Evolutionary conservation across 1,139 yeast species (phyloP).

Genomic region (Magnusiomyces sp.): DNA sequence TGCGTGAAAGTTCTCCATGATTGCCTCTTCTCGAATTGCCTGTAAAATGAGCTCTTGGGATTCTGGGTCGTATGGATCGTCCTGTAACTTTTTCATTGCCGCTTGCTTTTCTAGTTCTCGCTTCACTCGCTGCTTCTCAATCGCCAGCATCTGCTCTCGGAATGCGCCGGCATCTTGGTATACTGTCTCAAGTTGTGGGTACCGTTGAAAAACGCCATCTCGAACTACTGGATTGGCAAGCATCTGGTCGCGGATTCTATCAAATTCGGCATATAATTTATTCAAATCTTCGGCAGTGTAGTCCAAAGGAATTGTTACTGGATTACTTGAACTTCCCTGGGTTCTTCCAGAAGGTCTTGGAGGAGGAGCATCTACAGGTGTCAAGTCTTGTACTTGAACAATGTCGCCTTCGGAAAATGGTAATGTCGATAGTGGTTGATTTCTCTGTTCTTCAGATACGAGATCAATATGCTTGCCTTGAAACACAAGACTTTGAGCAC

Average conservation of each 20-base stretch:
- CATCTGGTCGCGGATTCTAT: constrained; percentile 31
- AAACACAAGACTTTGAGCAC: constrained; percentile 41
- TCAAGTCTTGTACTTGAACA: constrained; percentile 33
- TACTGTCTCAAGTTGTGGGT: constrained; percentile 33
- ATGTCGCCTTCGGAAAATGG: constrained; percentile 52
- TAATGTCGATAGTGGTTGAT: constrained; percentile 38
- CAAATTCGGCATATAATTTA: constrained; percentile 25
- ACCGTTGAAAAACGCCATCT: constrained; percentile 28
- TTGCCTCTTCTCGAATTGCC: constrained; percentile 59
- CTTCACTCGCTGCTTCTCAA: constrained; percentile 28
- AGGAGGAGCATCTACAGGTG: background rate
- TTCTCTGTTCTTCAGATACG: constrained; percentile 30
- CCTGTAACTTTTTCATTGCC: constrained; percentile 45
- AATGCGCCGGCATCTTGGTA: constrained; percentile 49
- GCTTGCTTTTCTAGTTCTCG: constrained; percentile 33
- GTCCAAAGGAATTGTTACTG: no score
- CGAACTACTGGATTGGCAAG: constrained; percentile 29
- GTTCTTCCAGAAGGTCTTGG: background rate
- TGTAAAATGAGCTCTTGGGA: constrained; percentile 62
- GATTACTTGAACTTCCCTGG: no score
- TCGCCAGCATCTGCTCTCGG: constrained; percentile 37
- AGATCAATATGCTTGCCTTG: constrained; percentile 34
- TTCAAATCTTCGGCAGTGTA: constrained; percentile 1
- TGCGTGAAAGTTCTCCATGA: constrained; percentile 66
- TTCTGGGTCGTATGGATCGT: constrained; percentile 68